Conservation (phyloP, 1,284 basidiomycete species). For the Malassezia psittaci region DNA sequence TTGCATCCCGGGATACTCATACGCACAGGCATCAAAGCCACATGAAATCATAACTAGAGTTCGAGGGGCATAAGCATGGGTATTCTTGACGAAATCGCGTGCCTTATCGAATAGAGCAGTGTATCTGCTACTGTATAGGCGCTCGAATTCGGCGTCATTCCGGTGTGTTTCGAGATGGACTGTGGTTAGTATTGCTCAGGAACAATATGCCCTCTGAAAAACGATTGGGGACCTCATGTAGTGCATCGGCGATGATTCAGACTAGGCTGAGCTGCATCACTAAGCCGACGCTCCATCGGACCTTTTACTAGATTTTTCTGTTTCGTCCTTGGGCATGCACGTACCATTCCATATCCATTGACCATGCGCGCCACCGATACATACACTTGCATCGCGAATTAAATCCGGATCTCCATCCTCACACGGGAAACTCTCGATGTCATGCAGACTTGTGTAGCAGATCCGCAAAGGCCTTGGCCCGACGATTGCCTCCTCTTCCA, state of each 20-base stretch:
- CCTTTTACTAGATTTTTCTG: slow-evolving; percentile 33
- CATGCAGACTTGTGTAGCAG: slow-evolving; percentile 81
- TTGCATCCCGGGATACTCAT: slow-evolving; percentile 84
- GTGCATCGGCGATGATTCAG: neutral
- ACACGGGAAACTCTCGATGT: slow-evolving; percentile 78
- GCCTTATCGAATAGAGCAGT: slow-evolving; percentile 63
- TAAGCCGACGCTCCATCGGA: slow-evolving; percentile 19
- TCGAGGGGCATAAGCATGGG: slow-evolving; percentile 59
- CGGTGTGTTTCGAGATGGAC: slow-evolving; percentile 72
- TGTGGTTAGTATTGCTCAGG: slow-evolving; percentile 45
- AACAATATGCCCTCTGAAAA: neutral
- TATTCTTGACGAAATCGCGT: slow-evolving; percentile 61
- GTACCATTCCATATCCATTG: slow-evolving; percentile 59
- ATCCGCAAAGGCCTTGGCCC: slow-evolving; percentile 53
- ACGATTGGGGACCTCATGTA: slow-evolving; percentile 1
- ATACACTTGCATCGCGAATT: slow-evolving; percentile 68
- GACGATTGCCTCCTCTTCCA: slow-evolving; percentile 14
- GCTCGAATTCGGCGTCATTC: slow-evolving; percentile 67
- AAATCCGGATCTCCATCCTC: slow-evolving; percentile 73
- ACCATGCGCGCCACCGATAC: slow-evolving; percentile 70
- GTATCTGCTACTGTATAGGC: slow-evolving; percentile 64
- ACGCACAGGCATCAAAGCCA: slow-evolving; percentile 87
- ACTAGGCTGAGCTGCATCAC: neutral
- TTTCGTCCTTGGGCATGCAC: slow-evolving; percentile 3
- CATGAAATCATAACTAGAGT: slow-evolving; percentile 57